phyloP scores from a whole-genome alignment of 192 early-diverging fungal species.

The Rhizophagus clarus region DNA sequence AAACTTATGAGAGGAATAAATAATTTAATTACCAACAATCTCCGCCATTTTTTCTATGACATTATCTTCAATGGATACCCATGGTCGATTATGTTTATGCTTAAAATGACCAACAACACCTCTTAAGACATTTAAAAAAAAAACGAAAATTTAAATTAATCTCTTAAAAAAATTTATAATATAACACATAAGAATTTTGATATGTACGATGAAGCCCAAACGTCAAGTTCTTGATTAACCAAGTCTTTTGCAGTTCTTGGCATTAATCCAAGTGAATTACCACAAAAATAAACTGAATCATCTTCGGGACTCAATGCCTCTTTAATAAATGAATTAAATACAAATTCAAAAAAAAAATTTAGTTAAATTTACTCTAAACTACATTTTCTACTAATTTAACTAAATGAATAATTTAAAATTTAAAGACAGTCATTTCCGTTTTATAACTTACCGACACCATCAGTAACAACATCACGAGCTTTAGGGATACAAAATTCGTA shows the following conservation, averaged over 20 bases:
- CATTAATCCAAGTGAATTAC: constrained; percentile 92
- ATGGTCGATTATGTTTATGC: constrained; percentile 80
- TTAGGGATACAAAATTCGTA: constrained; percentile 75
- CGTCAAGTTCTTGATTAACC: constrained; percentile 87
- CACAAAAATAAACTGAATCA: constrained; percentile 80
- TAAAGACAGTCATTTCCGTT: neutral
- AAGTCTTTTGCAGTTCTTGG: constrained; percentile 67
- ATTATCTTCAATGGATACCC: constrained; percentile 81
- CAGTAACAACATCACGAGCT: constrained; percentile 43
- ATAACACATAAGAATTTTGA: neutral
- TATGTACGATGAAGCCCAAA: constrained; percentile 74
- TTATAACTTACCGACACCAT: constrained; percentile 9
- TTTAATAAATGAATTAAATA: constrained; percentile 6
- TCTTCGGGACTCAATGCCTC: constrained; percentile 37
- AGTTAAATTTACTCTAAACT: neutral
- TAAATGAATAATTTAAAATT: too few species aligned
- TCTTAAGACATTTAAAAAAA: constrained; percentile 34
- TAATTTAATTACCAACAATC: constrained; percentile 68
- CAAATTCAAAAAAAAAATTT: neutral
- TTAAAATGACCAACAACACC: constrained; percentile 90
- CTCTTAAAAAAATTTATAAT: neutral
- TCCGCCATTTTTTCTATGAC: constrained; percentile 74
- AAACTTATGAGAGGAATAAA: neutral
- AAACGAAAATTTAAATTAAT: neutral
- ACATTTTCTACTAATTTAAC: too few species aligned